These are phyloP conservation scores for Rosa persica DNA, from an alignment of 306 rosid species.

Conservation along the genomic window DNA sequence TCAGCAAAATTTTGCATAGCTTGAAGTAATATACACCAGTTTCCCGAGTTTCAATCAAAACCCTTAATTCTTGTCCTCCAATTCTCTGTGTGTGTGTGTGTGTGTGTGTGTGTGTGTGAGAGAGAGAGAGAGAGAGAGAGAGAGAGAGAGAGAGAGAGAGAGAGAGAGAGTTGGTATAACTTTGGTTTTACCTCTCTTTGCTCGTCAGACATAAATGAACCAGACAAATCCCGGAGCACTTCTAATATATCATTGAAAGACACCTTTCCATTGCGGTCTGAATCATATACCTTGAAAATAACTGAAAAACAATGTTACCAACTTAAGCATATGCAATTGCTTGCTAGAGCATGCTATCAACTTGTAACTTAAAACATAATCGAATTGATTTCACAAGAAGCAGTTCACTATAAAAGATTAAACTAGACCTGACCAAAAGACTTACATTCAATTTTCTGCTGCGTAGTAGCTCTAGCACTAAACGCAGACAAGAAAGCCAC, in stretches of 20 bases:
- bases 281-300: constrained; percentile 84
- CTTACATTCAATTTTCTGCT: constrained; percentile 72
- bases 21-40: neutral
- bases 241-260: constrained; percentile 70
- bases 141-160: constrained; percentile 8
- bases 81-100: neutral
- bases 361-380: neutral
- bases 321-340: neutral
- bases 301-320: constrained; percentile 37
- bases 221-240: constrained; percentile 81
- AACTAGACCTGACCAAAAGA: neutral
- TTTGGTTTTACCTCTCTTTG: constrained; percentile 80
- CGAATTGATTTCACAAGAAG: neutral
- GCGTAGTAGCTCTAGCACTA: constrained; percentile 60
- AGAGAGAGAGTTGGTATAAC: neutral
- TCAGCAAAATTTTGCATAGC: neutral
- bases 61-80: neutral
- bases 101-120: neutral
- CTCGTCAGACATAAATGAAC: constrained; percentile 76
- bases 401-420: neutral
- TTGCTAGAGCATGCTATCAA: neutral
- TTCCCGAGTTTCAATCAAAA: neutral
- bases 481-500: constrained; percentile 92
- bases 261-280: constrained; percentile 74
- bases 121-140: neutral